These are phyloP conservation scores for Colletotrichum cordylinicola DNA, from an alignment of 2,329 filamentous ascomycete genomes.

Conservation along the genomic window DNA sequence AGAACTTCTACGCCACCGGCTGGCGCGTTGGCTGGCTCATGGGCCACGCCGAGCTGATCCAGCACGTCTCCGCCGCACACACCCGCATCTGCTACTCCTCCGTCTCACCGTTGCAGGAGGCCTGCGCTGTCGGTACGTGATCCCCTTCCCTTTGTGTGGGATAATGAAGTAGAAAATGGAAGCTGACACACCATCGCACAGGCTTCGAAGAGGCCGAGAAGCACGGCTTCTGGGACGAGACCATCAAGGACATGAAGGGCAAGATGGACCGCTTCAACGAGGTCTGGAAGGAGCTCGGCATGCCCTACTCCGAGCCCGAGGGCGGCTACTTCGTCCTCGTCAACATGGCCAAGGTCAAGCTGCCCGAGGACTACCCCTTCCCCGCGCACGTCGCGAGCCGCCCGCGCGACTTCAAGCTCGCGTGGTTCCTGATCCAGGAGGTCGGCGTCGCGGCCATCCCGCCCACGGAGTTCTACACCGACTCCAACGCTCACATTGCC, in stretches of 20 bases:
- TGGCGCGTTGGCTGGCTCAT: constrained; percentile 97
- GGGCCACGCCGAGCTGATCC: constrained; percentile 85
- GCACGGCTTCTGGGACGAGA: constrained; percentile 85
- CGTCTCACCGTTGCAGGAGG: constrained; percentile 93
- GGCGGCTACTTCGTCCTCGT: constrained; percentile 97
- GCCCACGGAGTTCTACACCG: constrained; percentile 96
- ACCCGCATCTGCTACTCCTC: constrained; percentile 96
- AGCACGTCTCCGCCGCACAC: constrained; percentile 90
- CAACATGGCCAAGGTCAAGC: constrained; percentile 86
- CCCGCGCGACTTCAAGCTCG: constrained; percentile 91
- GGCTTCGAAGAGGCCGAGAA: constrained; percentile 88
- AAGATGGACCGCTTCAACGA: constrained; percentile 90
- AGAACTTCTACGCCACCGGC: constrained; percentile 97
- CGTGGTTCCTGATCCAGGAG: constrained; percentile 97
- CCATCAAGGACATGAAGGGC: constrained; percentile 84
- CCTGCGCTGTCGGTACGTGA: constrained; percentile 75
- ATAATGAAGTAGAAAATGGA: background rate
- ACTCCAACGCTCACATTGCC: constrained; percentile 80
- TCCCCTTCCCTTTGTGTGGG: fast-evolving
- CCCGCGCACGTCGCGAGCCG: constrained; percentile 85
- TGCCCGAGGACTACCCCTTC: constrained; percentile 87
- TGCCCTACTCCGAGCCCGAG: constrained; percentile 90
- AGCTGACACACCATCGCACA: constrained; percentile 15
- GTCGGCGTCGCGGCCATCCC: constrained; percentile 95
- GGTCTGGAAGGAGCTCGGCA: constrained; percentile 75